Conservation (phyloP, 1,284 basidiomycete species). For the Marasmius sp. region DNA sequence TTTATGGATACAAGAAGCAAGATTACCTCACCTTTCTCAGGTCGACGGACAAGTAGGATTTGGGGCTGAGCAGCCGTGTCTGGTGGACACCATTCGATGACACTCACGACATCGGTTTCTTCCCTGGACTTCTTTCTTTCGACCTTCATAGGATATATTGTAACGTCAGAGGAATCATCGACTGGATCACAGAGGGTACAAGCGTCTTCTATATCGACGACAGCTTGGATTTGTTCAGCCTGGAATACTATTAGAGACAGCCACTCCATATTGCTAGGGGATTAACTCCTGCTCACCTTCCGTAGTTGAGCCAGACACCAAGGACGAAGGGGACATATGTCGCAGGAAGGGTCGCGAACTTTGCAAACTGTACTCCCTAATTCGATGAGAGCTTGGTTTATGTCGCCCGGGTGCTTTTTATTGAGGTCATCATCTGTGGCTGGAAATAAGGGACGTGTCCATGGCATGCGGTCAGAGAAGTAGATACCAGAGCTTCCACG, state of each 20-base stretch:
- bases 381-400: conserved; percentile 88
- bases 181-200: conserved; percentile 76
- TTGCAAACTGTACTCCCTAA: conserved; percentile 91
- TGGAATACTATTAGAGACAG: conserved; percentile 9
- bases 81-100: conserved; percentile 73
- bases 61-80: conserved; percentile 31
- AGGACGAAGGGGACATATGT: conserved; percentile 64
- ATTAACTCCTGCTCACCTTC: conserved; percentile 1
- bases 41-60: conserved; percentile 80
- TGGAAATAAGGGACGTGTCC: background rate
- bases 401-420: conserved; percentile 66
- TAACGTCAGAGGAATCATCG: conserved; percentile 47
- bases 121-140: conserved; percentile 82
- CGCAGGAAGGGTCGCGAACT: conserved; percentile 76
- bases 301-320: conserved; percentile 52
- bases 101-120: conserved; percentile 84
- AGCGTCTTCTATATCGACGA: conserved; percentile 69
- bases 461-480: background rate
- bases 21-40: conserved; percentile 67
- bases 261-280: background rate
- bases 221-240: conserved; percentile 9
- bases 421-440: background rate
- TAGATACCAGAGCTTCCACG: conserved; percentile 16
- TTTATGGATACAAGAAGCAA: conserved; percentile 1
- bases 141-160: conserved; percentile 84